phyloP scores from a whole-genome alignment of 352 stramenopile genomes.

The Phytophthora palmivora region DNA sequence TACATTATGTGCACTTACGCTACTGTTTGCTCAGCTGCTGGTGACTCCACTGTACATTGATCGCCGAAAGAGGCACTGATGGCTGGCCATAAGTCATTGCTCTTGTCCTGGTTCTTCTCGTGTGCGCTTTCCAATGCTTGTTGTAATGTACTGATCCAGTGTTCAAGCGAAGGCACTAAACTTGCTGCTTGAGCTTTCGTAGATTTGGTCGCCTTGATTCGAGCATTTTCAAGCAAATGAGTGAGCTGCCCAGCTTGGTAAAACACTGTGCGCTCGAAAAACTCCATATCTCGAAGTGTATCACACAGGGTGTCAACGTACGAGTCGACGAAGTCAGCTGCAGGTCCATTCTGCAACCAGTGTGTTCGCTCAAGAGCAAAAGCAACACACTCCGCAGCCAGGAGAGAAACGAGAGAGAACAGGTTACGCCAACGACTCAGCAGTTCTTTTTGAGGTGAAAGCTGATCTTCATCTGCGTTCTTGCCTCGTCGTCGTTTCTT shows the following conservation, averaged over 20 bases:
- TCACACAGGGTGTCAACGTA: constrained; percentile 57
- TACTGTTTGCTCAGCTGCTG: constrained; percentile 8
- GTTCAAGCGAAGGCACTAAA: constrained; percentile 35
- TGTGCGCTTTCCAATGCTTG: constrained; percentile 44
- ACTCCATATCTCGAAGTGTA: constrained; percentile 55
- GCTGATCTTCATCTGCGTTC: constrained; percentile 35
- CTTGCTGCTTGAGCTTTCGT: constrained; percentile 32
- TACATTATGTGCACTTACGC: constrained; percentile 33
- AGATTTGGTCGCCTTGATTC: constrained; percentile 40
- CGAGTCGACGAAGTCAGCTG: constrained; percentile 50
- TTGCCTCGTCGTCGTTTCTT: constrained; percentile 63
- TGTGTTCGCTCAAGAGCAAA: constrained; percentile 63
- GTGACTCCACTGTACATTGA: constrained; percentile 30
- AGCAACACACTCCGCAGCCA: constrained; percentile 67
- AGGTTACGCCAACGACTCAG: constrained; percentile 76
- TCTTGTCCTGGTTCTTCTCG: constrained; percentile 51
- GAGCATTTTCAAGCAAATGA: constrained; percentile 47
- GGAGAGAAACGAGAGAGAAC: constrained; percentile 65
- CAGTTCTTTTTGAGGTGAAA: constrained; percentile 47
- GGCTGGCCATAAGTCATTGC: constrained; percentile 54
- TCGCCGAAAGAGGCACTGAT: constrained; percentile 40
- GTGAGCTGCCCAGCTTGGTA: constrained; percentile 69
- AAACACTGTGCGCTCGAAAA: constrained; percentile 70
- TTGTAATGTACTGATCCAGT: constrained; percentile 54
- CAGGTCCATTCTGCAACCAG: constrained; percentile 48